Base-by-base conservation (phyloP, 768 basidiomycete species). In the Rhodotorula kratochvilovae region DNA sequence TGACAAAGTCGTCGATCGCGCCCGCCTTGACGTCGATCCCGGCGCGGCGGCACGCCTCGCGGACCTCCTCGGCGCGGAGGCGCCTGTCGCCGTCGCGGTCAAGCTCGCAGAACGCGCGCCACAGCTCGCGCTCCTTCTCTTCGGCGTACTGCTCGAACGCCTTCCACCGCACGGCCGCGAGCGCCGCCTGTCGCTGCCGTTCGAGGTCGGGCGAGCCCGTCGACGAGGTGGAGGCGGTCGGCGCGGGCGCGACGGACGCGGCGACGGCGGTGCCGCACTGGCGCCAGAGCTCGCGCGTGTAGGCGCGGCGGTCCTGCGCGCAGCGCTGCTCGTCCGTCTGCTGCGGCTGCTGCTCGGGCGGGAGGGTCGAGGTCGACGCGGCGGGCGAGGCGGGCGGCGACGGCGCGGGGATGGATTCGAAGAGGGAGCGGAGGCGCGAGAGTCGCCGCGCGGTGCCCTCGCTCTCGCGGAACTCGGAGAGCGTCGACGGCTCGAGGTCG, bases 271-370 rank as follows among this genome's bases (percentile, higher is more conserved):
- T 61, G 25, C 76, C 70, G 72, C 79, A 79, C 61, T 80, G 71
- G n/a, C 74, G 82, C 67, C 89, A 81, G 53, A 96, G 81, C 79
- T 95, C 92, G 75, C 85, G 85, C 75, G 90, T 87, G 81, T 95
- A 95, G 81, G 87, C 84, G 58, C 83, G 85, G 76, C 86, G 83
- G 75, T 91, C 81, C 76, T 84, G 81, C 76, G 87, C 85, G 25
- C 88, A 91, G 69, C 84, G 79, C 15, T 64, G 36, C 77, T 86
- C 85, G 48, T 80, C 80, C 56, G 64, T 35, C 39, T 58, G 46
- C 48, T 27, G 25, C 25, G 23, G 45, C 45, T 57, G 59, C 23
- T 21, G 29, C 6, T 36, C 46, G 23, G 43, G 10, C 2, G 68
- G 64, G 48, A 31, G 62, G 33, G 33, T 67, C 59, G 81, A 61